A percentile compares a stretch with the other conserved stretches of the same genome.
These are phyloP conservation scores for Botrytis elliptica DNA, from an alignment of 2,329 filamentous ascomycete species.

Conservation along the genomic window DNA sequence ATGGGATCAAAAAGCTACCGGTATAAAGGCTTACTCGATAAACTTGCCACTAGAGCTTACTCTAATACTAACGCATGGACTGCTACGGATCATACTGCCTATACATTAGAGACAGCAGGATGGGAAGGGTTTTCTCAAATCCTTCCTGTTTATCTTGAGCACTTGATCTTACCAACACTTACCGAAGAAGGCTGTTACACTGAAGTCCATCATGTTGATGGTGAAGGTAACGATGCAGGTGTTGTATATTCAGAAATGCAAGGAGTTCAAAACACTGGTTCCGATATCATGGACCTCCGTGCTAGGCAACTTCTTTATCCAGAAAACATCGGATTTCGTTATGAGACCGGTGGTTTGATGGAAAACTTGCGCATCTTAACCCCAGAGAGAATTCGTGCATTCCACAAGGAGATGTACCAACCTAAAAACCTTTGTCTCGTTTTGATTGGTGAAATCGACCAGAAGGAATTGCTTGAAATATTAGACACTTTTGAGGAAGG, in stretches of 20 bases:
- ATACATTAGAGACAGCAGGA: constrained; percentile 90
- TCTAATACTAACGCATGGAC: constrained; percentile 97
- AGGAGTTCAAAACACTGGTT: constrained; percentile 79
- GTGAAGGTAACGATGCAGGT: constrained; percentile 88
- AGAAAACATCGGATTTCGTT: constrained; percentile 86
- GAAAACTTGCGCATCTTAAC: constrained; percentile 84
- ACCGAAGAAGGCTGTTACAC: constrained; percentile 93
- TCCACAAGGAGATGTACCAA: constrained; percentile 96
- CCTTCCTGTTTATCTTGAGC: constrained; percentile 90
- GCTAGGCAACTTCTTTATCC: constrained; percentile 82
- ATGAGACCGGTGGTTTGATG: constrained; percentile 98
- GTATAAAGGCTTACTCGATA: constrained; percentile 94
- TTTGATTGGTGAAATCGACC: constrained; percentile 88
- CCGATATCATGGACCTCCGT: constrained; percentile 83
- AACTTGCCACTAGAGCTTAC: constrained; percentile 89
- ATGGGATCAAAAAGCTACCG: constrained; percentile 92
- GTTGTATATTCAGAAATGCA: constrained; percentile 99
- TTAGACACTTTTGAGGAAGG: constrained; percentile 86
- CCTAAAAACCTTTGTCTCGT: constrained; percentile 91
- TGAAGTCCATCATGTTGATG: constrained; percentile 94
- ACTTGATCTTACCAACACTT: constrained; percentile 85
- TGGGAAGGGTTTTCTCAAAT: constrained; percentile 98
- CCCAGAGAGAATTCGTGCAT: constrained; percentile 86
- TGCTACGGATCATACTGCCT: constrained; percentile 92
- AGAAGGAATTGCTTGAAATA: constrained; percentile 74